Percentiles rank a stretch among this genome's conserved stretches.
These are phyloP conservation scores for Talinum fruticosum DNA, from an alignment of 148 eudicot species.

Conservation along the genomic window DNA sequence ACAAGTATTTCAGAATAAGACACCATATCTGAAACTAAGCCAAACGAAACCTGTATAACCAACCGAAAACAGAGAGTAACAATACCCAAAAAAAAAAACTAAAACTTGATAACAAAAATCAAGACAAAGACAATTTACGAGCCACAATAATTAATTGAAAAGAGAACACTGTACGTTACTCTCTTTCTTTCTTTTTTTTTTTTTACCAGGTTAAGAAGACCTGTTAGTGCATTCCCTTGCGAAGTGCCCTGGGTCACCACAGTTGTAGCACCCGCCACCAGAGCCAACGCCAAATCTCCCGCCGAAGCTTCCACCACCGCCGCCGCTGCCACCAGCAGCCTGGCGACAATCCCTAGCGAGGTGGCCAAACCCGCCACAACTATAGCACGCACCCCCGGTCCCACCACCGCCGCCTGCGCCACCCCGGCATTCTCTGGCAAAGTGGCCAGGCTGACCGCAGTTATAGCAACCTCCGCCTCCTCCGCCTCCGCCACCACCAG, in stretches of 20 bases:
- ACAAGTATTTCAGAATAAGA: neutral
- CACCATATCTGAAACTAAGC: neutral
- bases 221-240: conserved; percentile 48
- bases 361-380: conserved; percentile 39
- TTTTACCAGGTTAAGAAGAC: neutral
- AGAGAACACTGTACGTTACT: conserved; percentile 22
- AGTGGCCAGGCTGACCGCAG: conserved; percentile 32
- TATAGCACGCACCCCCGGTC: conserved; percentile 31
- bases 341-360: conserved; percentile 49
- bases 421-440: conserved; percentile 28
- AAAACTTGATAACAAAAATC: neutral
- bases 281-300: conserved; percentile 26
- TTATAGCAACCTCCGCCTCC: conserved; percentile 27
- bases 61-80: conserved; percentile 19
- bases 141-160: neutral
- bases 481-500: conserved; percentile 9
- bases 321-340: conserved; percentile 17
- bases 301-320: conserved; percentile 25
- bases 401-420: conserved; percentile 10
- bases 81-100: neutral
- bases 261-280: conserved; percentile 37
- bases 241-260: conserved; percentile 43
- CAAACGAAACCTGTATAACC: conserved; percentile 14
- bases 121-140: neutral
- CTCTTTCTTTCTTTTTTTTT: neutral